phyloP scores from a whole-genome alignment of 140 eudicot species.

The Flaveria floridana region DNA sequence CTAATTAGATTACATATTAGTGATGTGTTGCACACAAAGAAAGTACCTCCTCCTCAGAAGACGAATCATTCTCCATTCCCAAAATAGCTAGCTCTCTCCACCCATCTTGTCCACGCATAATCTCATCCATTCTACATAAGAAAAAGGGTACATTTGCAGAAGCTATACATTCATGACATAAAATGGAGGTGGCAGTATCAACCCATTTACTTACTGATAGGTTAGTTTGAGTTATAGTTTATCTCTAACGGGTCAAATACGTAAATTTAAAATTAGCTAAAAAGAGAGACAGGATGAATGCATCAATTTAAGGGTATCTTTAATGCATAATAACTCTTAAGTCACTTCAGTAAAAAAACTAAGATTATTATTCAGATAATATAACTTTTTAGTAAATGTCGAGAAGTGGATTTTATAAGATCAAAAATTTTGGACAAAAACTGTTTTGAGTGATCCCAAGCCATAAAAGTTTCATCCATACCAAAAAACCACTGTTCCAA shows the following conservation, averaged over 20 bases:
- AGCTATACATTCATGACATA: conserved; percentile 2
- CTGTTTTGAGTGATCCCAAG: neutral
- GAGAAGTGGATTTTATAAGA: neutral
- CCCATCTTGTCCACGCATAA: conserved; percentile 89
- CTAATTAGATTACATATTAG: neutral
- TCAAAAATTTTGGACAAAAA: neutral
- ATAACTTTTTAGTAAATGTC: neutral
- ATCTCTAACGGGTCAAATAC: too few species aligned
- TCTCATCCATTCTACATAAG: conserved; percentile 88
- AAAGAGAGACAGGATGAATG: too few species aligned
- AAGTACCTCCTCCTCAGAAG: conserved; percentile 65
- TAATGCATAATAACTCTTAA: neutral
- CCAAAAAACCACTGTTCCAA: neutral
- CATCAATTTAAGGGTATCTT: too few species aligned
- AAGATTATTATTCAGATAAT: neutral
- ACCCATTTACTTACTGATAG: neutral
- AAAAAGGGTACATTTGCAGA: neutral
- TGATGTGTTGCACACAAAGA: neutral
- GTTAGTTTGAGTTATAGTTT: too few species aligned
- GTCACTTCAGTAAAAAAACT: neutral
- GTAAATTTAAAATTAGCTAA: too few species aligned
- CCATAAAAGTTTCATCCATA: neutral
- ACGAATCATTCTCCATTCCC: conserved; percentile 58
- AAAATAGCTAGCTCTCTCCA: conserved; percentile 73
- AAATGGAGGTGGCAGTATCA: neutral